Percentiles rank a stretch among this genome's conserved stretches.
Conservation (phyloP, 75 land plant genomes). For the Pinus tabuliformis region DNA sequence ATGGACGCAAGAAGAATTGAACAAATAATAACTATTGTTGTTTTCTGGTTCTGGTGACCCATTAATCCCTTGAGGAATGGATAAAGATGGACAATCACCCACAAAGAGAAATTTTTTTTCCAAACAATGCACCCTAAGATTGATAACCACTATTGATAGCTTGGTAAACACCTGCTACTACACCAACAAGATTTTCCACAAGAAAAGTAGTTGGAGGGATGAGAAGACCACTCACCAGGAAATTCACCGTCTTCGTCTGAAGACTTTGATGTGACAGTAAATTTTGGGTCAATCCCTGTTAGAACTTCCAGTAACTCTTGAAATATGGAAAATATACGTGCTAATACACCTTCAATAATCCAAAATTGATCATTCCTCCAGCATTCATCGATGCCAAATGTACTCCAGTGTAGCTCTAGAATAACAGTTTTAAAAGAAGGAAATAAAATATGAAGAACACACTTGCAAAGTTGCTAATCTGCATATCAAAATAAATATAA, state of each 20-base stretch:
- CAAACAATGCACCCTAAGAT: conserved; percentile 91
- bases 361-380: conserved; percentile 99
- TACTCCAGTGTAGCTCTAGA: conserved; percentile 92
- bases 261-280: conserved; percentile 93
- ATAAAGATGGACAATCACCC: conserved; percentile 92
- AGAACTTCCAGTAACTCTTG: conserved; percentile 91
- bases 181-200: conserved; percentile 77
- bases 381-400: conserved; percentile 95
- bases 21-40: conserved; percentile 89
- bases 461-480: conserved; percentile 94
- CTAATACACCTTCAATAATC: conserved; percentile 96
- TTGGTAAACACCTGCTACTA: conserved; percentile 80
- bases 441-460: conserved; percentile 89
- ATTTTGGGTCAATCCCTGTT: conserved; percentile 95
- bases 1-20: conserved; percentile 87
- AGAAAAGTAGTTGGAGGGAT: conserved; percentile 83
- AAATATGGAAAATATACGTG: conserved; percentile 95
- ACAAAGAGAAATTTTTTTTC: conserved; percentile 82
- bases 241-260: conserved; percentile 89
- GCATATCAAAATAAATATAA: conserved; percentile 21
- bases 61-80: conserved; percentile 87
- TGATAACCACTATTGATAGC: conserved; percentile 86
- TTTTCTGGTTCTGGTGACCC: conserved; percentile 81
- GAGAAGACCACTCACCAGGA: conserved; percentile 85
- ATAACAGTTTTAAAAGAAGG: conserved; percentile 84